These are phyloP conservation scores for Moniliella sp. DNA, from an alignment of 1,284 basidiomycete species.

Conservation along the genomic window DNA sequence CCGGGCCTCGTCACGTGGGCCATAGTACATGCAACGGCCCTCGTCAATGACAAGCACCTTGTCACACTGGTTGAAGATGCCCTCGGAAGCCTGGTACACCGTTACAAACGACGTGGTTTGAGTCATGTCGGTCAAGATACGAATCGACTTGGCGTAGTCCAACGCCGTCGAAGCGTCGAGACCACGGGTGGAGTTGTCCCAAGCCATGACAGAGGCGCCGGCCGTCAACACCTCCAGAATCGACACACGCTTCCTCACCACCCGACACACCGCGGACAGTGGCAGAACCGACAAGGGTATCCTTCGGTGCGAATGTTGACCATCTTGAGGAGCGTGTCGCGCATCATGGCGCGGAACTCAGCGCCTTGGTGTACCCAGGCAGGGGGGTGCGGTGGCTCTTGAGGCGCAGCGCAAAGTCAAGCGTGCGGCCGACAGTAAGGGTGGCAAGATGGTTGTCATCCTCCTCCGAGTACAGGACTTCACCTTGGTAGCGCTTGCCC, in stretches of 20 bases:
- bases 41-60: conserved; percentile 32
- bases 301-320: conserved; percentile 52
- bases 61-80: conserved; percentile 42
- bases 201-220: conserved; percentile 43
- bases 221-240: conserved; percentile 47
- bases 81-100: conserved; percentile 46
- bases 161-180: conserved; percentile 66
- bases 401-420: conserved; percentile 18
- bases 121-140: conserved; percentile 55
- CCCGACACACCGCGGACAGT: conserved; percentile 54
- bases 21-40: conserved; percentile 26
- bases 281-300: conserved; percentile 52
- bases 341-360: conserved; percentile 40
- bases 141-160: conserved; percentile 51
- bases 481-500: conserved; percentile 44
- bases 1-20: conserved; percentile 14
- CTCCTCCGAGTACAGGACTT: conserved; percentile 56
- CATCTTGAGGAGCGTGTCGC: conserved; percentile 43
- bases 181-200: conserved; percentile 52
- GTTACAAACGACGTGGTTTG: conserved; percentile 57
- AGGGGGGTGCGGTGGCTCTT: conserved; percentile 24
- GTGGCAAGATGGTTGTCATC: conserved; percentile 57
- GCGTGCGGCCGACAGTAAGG: conserved; percentile 41
- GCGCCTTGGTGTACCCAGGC: conserved; percentile 37
- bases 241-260: conserved; percentile 45